These are phyloP conservation scores for Pythium scleroteichum DNA, from an alignment of 352 stramenopile genomes.

Conservation along the genomic window DNA sequence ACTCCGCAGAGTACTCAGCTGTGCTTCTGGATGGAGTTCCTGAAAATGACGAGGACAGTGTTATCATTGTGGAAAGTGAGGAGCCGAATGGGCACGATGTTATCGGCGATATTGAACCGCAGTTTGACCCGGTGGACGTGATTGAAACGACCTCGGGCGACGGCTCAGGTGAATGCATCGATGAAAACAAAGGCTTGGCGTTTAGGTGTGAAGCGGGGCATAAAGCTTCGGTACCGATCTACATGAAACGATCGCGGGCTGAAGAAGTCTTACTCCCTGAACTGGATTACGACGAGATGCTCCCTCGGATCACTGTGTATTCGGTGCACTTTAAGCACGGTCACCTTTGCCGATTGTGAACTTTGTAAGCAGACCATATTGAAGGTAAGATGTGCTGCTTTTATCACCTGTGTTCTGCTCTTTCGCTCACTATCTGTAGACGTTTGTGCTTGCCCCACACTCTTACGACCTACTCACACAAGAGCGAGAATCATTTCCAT, in stretches of 20 bases:
- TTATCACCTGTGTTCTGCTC: background rate
- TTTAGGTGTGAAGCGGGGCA: too few species aligned
- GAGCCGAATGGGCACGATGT: background rate
- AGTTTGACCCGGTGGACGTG: conserved; percentile 13
- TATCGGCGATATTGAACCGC: background rate
- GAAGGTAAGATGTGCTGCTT: too few species aligned
- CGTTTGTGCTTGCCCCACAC: too few species aligned
- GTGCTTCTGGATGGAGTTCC: conserved; percentile 18
- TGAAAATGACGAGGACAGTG: conserved; percentile 28
- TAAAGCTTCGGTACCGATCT: conserved; percentile 8
- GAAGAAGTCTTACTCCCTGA: background rate
- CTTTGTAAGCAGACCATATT: background rate
- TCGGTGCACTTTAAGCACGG: conserved; percentile 9
- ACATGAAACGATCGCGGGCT: conserved; percentile 4
- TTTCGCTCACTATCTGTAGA: background rate
- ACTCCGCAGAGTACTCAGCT: conserved; percentile 1
- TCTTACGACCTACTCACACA: too few species aligned
- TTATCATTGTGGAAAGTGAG: conserved; percentile 29
- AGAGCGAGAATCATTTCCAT: too few species aligned
- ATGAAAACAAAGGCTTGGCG: background rate
- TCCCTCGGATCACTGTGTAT: conserved; percentile 12
- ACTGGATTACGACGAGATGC: conserved; percentile 14
- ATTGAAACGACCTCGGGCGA: background rate
- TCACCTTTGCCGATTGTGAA: conserved; percentile 3
- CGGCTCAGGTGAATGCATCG: background rate